phyloP scores from a whole-genome alignment of 140 eudicot species.

The Flaveria floridana region DNA sequence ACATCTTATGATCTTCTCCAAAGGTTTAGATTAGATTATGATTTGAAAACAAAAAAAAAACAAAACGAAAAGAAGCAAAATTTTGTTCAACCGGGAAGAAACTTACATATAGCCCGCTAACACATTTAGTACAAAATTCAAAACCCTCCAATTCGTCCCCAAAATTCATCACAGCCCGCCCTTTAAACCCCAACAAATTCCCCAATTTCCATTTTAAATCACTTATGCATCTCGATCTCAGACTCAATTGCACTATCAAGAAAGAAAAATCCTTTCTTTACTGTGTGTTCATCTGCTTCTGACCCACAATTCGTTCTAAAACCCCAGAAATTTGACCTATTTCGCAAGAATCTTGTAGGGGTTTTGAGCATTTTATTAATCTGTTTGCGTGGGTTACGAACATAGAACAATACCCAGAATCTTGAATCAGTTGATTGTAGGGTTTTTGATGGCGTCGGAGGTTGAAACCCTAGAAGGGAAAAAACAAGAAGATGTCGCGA shows the following conservation, averaged over 20 bases:
- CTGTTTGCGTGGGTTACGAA: slow-evolving; percentile 11
- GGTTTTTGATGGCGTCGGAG: slow-evolving; percentile 49
- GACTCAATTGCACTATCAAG: slow-evolving; percentile 5
- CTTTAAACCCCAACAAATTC: slow-evolving; percentile 24
- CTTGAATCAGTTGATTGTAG: neutral
- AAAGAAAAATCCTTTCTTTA: neutral
- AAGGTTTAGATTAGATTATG: neutral
- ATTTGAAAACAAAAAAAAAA: neutral
- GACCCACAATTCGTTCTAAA: neutral
- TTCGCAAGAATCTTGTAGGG: slow-evolving; percentile 19
- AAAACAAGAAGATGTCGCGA: slow-evolving; percentile 25
- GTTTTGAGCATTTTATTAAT: neutral
- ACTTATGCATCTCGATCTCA: neutral
- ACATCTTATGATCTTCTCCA: no score
- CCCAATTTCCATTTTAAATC: slow-evolving; percentile 27
- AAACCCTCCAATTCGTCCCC: slow-evolving; percentile 39
- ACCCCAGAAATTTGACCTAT: neutral
- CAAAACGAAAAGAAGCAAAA: neutral
- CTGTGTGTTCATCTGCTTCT: no score
- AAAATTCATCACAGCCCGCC: slow-evolving; percentile 44
- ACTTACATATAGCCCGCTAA: slow-evolving; percentile 34
- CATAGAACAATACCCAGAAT: neutral
- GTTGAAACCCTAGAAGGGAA: slow-evolving; percentile 49
- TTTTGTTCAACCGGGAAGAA: slow-evolving; percentile 28
- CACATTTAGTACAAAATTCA: slow-evolving; percentile 42